Conservation (phyloP, 306 rosid species). For the Sicyos baderoa region DNA sequence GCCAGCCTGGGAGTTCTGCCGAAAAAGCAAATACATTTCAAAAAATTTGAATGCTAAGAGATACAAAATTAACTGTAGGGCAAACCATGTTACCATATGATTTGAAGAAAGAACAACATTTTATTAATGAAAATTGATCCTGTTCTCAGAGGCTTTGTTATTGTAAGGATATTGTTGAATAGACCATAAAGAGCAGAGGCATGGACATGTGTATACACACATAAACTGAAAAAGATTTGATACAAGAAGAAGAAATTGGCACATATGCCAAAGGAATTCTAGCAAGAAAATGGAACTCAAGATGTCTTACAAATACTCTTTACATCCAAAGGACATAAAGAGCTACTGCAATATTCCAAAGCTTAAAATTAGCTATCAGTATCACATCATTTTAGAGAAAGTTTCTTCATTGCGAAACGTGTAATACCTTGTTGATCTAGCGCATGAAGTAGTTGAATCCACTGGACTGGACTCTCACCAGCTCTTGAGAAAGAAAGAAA, state of each 20-base stretch:
- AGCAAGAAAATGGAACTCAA: not conserved
- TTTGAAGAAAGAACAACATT: not conserved
- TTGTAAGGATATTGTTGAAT: not conserved
- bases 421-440: constrained; percentile 85
- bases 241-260: not conserved
- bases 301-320: not conserved
- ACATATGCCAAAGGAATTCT: not conserved
- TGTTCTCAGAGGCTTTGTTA: not conserved
- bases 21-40: constrained; percentile 24
- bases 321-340: not conserved
- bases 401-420: not conserved
- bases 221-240: not conserved
- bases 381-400: not conserved
- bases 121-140: not conserved
- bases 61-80: not conserved
- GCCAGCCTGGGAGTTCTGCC: constrained; percentile 72
- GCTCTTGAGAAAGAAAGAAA: constrained; percentile 48
- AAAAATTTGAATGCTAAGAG: constrained; percentile 17
- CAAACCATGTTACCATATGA: not conserved
- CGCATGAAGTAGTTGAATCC: constrained; percentile 63
- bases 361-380: no score
- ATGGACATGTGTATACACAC: not conserved
- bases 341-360: not conserved
- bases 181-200: not conserved
- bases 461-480: constrained; percentile 52